Percentiles rank a stretch among this genome's conserved stretches.
These are phyloP conservation scores for Cytospora piceicola DNA, from an alignment of 2,329 filamentous ascomycete species.

Conservation along the genomic window DNA sequence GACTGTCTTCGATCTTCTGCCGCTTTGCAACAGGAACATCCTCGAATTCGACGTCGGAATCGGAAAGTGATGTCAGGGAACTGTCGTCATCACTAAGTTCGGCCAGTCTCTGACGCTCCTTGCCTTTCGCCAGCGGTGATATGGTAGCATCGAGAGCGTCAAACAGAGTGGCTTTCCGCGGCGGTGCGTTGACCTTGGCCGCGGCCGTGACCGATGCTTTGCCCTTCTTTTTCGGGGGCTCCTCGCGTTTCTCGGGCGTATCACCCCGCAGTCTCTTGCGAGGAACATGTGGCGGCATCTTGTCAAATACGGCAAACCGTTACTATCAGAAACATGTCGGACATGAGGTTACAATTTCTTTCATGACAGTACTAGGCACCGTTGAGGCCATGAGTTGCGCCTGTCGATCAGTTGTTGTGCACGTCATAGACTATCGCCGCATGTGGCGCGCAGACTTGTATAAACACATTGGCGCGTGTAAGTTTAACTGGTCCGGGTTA, in stretches of 20 bases:
- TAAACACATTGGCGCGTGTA: constrained; percentile 20
- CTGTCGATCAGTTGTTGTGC: constrained; percentile 6
- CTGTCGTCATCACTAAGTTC: constrained; percentile 48
- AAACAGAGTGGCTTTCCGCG: constrained; percentile 62
- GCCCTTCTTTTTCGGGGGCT: constrained; percentile 37
- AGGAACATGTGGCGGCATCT: constrained; percentile 70
- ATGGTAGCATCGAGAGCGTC: constrained; percentile 61
- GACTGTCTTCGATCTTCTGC: constrained; percentile 42
- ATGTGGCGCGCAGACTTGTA: background rate
- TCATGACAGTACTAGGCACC: too few relatives aligned
- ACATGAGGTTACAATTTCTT: background rate
- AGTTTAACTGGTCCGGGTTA: background rate
- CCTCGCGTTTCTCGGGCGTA: constrained; percentile 43
- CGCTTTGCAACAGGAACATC: constrained; percentile 47
- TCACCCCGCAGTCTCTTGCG: constrained; percentile 64
- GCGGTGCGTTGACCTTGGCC: constrained; percentile 36
- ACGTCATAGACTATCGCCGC: constrained; percentile 22
- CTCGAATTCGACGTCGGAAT: constrained; percentile 60
- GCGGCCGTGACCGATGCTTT: constrained; percentile 36
- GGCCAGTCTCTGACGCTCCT: constrained; percentile 35
- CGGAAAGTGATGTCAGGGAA: constrained; percentile 58
- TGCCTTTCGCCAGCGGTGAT: constrained; percentile 39
- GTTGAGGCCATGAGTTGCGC: constrained; percentile 9
- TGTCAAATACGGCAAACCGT: constrained; percentile 22
- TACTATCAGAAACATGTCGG: constrained; percentile 3